These are phyloP conservation scores for Lactarius pseudohatsudake DNA, from an alignment of 768 basidiomycete species.

Conservation along the genomic window DNA sequence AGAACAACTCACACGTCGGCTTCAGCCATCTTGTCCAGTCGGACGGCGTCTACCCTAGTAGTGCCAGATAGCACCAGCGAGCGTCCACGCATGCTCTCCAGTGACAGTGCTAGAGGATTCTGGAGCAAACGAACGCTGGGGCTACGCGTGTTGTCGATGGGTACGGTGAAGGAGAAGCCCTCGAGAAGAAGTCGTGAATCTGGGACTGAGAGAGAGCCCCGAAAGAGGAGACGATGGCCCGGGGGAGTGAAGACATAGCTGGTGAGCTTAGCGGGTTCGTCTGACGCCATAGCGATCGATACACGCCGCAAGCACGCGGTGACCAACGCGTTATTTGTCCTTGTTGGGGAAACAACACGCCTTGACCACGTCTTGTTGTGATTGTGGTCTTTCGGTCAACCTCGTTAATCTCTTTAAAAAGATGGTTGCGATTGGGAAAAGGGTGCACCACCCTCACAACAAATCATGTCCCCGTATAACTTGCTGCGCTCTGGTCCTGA, in stretches of 20 bases:
- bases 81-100: conserved; percentile 80
- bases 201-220: conserved; percentile 70
- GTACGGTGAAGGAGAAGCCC: conserved; percentile 66
- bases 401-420: conserved; percentile 14
- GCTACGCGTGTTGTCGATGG: conserved; percentile 37
- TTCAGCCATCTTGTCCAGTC: conserved; percentile 57
- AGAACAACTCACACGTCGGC: conserved; percentile 45
- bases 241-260: conserved; percentile 35
- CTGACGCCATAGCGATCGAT: conserved; percentile 2
- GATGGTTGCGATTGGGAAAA: conserved; percentile 1
- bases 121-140: conserved; percentile 45
- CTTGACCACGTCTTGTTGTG: conserved; percentile 5
- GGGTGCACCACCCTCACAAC: neutral
- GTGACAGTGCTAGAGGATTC: conserved; percentile 66
- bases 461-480: neutral
- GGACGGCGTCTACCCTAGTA: conserved; percentile 53
- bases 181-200: conserved; percentile 73
- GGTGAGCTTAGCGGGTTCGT: conserved; percentile 26
- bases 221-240: conserved; percentile 63
- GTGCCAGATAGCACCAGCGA: conserved; percentile 58
- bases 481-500: neutral
- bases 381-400: neutral
- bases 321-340: conserved; percentile 19
- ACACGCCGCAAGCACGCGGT: conserved; percentile 22
- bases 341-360: conserved; percentile 9